Base-by-base conservation (phyloP, 129 eudicot genomes). In the Escallonia rubra region DNA sequence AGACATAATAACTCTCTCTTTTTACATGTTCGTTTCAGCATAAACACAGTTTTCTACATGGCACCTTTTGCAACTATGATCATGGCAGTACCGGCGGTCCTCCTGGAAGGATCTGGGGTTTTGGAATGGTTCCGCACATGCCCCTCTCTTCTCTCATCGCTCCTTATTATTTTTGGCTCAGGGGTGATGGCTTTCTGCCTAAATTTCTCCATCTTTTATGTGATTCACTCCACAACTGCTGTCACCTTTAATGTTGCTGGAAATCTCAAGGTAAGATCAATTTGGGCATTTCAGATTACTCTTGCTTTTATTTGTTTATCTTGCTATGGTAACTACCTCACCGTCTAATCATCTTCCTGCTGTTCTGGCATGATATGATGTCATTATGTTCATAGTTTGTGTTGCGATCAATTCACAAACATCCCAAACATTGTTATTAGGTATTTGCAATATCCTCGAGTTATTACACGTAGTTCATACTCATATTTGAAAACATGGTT, bases 241-340 rank as follows among this genome's bases (percentile, higher is more conserved):
- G 97, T 91, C 77, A 91, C 97, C 3, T 91, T 91, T 82, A 91
- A 91, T 59, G 97, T 91, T 75, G 97, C 97, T 34, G 97, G 97
- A 75, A 91, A 91, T 78, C 94, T 91, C 60, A 91, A 91, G 96
- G 97, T 91, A 66, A 65, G 75, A 14, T 46, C 15, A 40, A 43
- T 69, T 39, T 42, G 8, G 2, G 13, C 10, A 7, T 43, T 41
- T 39, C 10, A 6, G 7, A 40, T 48, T 46, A 11, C 10, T 63
- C 10, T 8, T 8, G 10, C 14, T 42, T 48, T 72, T 43, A 23
- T 23, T 23, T 23, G 34, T 23, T 23, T 23, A 23, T 23, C 34
- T 23, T 23, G 34, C 34, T 23, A 23, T 23, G 34, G 34, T 23
- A 23, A 23, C 34, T 23, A 23, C 34, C 0, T 23, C 34, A 23